Base-by-base conservation (phyloP, 2,329 filamentous ascomycete species). In the Keithomyces neogunnii region DNA sequence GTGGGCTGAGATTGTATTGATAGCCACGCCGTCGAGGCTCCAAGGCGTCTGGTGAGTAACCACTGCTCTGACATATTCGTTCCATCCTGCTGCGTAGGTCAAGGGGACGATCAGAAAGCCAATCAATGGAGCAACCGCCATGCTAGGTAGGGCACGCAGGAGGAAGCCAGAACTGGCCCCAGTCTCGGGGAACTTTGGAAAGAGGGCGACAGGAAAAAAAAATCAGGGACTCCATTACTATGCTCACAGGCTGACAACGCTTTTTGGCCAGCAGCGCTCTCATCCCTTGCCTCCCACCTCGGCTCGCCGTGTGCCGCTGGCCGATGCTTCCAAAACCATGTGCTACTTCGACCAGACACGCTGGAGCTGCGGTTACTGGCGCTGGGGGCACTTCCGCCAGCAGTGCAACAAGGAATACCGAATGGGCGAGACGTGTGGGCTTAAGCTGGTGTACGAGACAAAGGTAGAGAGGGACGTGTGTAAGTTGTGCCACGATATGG, bases 361-460 rank as follows among this genome's bases (percentile, higher is more conserved):
- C 61, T 96, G 88, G 80, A 70, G 70, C 52, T 97, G 92, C 73
- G 87, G 88, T 64, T 92, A 89, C 78, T 96, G 87, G 85, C 89
- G 90, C 70, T 97, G 91, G 91, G 88, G 89, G 59, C 86, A 86
- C 73, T 96, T 96, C 75, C 84, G 88, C 59, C 82, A 91, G 69
- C 91, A 95, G 67, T 97, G 92, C 78, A 85, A 87, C 69, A 90
- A 89, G 71, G 92, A 96, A 69, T 95, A 95, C 73, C 88, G 92
- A 58, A 96, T 88, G 59, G 92, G 92, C 63, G 92, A 97, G 76
- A 96, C 92, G 38, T 97, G 92, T 72, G 92, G 92, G 55, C 85
- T 96, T 73, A 95, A 89, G 73, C 81, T 96, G 57, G 85, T 96
- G 64, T 90, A 87, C 74, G 74, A 82, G 60, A 91, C 88, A 30